Evolutionary conservation across 257 asterid genomes (phyloP).

Genomic region (Paulownia fortunei): DNA sequence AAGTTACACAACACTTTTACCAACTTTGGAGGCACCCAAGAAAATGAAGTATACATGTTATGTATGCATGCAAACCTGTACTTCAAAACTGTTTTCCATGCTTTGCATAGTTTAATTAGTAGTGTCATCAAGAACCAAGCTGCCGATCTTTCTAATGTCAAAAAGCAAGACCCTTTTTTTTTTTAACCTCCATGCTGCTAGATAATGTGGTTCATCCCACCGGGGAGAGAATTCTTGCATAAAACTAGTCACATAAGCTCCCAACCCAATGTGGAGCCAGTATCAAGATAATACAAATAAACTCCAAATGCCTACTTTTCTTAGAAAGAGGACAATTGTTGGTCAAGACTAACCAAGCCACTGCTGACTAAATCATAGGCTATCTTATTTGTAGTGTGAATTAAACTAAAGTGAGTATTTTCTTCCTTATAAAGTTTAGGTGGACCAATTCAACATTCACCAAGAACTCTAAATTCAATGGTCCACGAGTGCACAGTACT

Average conservation of each 20-base stretch:
- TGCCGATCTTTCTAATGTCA: not conserved
- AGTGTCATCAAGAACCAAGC: not conserved
- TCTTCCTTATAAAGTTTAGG: conserved; percentile 6
- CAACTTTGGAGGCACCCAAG: not conserved
- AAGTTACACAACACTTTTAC: no score
- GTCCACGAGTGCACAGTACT: not conserved
- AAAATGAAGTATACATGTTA: no score
- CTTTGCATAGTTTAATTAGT: no score
- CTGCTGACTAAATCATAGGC: conserved; percentile 4
- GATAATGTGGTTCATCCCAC: not conserved
- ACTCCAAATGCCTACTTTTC: conserved; percentile 34
- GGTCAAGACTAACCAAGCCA: not conserved
- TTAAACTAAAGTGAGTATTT: not conserved
- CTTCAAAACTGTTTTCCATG: no score
- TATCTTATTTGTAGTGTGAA: conserved; percentile 14
- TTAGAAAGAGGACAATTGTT: not conserved
- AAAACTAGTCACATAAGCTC: not conserved
- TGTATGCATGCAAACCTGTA: no score
- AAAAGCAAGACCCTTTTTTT: no score
- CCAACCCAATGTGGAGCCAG: not conserved
- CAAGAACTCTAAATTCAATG: conserved; percentile 4
- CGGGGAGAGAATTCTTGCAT: not conserved
- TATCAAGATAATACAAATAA: not conserved
- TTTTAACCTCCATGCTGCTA: no score
- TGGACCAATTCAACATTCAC: conserved; percentile 25